phyloP scores from a whole-genome alignment of 768 basidiomycete species.

The Rickenella mellea region DNA sequence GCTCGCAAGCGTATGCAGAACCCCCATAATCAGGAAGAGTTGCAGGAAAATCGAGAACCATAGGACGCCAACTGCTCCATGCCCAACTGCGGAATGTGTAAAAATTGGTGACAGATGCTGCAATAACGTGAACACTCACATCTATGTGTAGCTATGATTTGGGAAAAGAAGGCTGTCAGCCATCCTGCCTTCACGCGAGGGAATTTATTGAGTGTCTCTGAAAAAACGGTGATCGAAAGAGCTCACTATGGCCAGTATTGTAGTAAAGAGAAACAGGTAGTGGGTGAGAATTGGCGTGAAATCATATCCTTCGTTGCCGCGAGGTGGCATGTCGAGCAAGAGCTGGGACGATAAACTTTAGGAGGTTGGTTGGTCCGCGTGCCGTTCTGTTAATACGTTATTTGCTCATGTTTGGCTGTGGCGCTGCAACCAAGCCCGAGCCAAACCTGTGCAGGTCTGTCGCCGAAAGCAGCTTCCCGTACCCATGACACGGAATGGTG shows the following conservation, averaged over 20 bases:
- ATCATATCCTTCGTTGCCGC: slow-evolving; percentile 62
- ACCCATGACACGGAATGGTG: too few species aligned
- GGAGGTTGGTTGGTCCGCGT: too few species aligned
- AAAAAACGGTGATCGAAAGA: slow-evolving; percentile 7
- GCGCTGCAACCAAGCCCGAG: too few species aligned
- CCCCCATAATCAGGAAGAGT: slow-evolving; percentile 59
- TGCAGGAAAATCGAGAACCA: slow-evolving; percentile 87
- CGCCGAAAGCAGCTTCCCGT: too few species aligned
- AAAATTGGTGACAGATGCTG: slow-evolving; percentile 16
- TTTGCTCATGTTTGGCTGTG: too few species aligned
- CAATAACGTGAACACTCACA: slow-evolving; percentile 24
- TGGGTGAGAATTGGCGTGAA: slow-evolving; percentile 86
- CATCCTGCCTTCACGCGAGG: slow-evolving; percentile 31
- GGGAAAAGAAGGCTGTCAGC: slow-evolving; percentile 69
- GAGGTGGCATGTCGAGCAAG: slow-evolving; percentile 45
- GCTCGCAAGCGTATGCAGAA: slow-evolving; percentile 67
- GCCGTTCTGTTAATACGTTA: too few species aligned
- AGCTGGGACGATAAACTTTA: too few species aligned
- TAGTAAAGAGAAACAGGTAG: slow-evolving; percentile 85
- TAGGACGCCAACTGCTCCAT: slow-evolving; percentile 43
- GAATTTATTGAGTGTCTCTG: background rate
- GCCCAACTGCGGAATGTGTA: slow-evolving; percentile 23
- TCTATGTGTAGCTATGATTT: slow-evolving; percentile 52
- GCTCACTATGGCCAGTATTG: slow-evolving; percentile 70
- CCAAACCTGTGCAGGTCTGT: too few species aligned